These are phyloP conservation scores for Phytopythium vexans DNA, from an alignment of 352 stramenopile species.

Conservation along the genomic window DNA sequence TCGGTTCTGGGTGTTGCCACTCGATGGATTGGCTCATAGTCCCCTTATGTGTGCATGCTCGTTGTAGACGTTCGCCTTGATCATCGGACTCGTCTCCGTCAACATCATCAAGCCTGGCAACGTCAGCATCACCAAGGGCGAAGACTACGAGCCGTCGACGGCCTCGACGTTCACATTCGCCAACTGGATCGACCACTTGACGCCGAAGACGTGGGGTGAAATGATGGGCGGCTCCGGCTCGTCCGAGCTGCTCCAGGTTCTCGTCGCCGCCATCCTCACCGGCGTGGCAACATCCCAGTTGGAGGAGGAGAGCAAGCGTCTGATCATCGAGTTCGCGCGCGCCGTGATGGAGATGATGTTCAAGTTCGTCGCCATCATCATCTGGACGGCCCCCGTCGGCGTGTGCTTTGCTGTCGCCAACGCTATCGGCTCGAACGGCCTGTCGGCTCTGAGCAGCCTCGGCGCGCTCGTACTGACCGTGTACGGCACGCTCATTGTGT, in stretches of 20 bases:
- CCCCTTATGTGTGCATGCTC: not conserved
- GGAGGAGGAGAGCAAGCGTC: constrained; percentile 26
- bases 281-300: constrained; percentile 35
- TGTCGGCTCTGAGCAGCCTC: constrained; percentile 32
- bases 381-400: constrained; percentile 55
- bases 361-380: constrained; percentile 64
- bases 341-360: constrained; percentile 68
- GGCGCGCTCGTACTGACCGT: constrained; percentile 38
- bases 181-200: constrained; percentile 56
- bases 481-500: constrained; percentile 45
- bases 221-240: constrained; percentile 61
- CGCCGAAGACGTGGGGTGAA: constrained; percentile 64
- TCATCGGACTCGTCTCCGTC: constrained; percentile 43
- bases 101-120: constrained; percentile 56
- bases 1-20: not conserved
- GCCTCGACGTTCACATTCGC: constrained; percentile 35
- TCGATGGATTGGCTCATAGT: not conserved
- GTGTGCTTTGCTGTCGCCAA: constrained; percentile 57
- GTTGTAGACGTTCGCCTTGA: constrained; percentile 27
- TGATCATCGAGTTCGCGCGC: constrained; percentile 37
- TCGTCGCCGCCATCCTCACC: constrained; percentile 42
- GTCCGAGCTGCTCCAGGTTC: constrained; percentile 55
- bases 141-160: constrained; percentile 21
- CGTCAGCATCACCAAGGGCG: constrained; percentile 27
- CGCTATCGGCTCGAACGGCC: constrained; percentile 46